A percentile compares a stretch with the other conserved stretches of the same genome.
Conservation (phyloP, 345 rosid genomes). For the Salix brachista region DNA sequence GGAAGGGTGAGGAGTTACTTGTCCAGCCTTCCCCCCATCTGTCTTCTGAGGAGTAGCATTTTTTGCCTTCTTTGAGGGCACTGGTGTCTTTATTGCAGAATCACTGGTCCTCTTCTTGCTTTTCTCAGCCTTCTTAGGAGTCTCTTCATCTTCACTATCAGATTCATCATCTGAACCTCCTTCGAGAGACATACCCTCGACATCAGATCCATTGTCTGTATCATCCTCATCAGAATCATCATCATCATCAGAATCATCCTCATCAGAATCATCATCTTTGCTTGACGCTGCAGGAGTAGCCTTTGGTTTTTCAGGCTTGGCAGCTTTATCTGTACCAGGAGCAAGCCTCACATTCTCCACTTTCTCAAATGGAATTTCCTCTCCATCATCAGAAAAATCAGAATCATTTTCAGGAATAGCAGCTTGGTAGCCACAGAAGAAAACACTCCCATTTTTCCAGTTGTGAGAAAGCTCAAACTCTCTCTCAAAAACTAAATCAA, state of each 20-base stretch:
- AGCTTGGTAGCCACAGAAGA: conserved; percentile 52
- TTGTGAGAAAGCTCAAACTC: conserved; percentile 82
- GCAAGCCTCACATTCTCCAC: conserved; percentile 22
- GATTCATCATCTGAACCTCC: conserved; percentile 32
- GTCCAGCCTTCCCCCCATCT: conserved; percentile 81
- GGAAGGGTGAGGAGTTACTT: conserved; percentile 80
- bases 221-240: conserved; percentile 28
- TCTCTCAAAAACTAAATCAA: conserved; percentile 64
- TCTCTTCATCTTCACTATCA: conserved; percentile 49
- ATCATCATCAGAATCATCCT: conserved; percentile 17
- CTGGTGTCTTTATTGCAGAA: conserved; percentile 49
- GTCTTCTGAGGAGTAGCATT: conserved; percentile 40
- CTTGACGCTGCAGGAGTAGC: conserved; percentile 23
- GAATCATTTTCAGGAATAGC: conserved; percentile 21
- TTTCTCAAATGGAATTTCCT: conserved; percentile 20
- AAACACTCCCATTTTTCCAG: conserved; percentile 58
- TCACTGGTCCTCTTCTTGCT: conserved; percentile 58
- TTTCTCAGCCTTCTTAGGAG: conserved; percentile 55
- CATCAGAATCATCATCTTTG: conserved; percentile 21
- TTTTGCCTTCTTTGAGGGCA: conserved; percentile 56
- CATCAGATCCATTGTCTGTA: conserved; percentile 26
- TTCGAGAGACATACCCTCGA: conserved; percentile 17
- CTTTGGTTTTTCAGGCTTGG: conserved; percentile 43
- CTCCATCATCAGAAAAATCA: conserved; percentile 36
- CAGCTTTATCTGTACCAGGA: conserved; percentile 21